phyloP scores from a whole-genome alignment of 208 protist genomes.

The Leishmania lainsoni region DNA sequence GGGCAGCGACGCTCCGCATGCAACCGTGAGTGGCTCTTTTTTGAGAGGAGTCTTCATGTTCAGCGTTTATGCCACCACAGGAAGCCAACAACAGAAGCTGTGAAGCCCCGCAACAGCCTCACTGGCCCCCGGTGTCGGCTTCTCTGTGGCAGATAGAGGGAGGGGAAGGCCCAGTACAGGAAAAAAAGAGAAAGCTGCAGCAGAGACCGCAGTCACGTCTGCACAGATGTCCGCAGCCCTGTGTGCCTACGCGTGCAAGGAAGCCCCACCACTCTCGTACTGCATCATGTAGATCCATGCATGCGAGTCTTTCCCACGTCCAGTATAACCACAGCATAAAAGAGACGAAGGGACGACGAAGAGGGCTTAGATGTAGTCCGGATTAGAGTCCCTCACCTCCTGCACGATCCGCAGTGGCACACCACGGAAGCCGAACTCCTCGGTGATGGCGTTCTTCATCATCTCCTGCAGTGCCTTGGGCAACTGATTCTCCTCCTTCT shows the following conservation, averaged over 20 bases:
- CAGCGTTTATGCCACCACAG: background rate
- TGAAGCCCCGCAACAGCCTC: background rate
- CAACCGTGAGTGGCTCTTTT: background rate
- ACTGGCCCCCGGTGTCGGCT: background rate
- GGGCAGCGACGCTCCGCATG: background rate
- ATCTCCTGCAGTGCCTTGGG: slow-evolving; percentile 85
- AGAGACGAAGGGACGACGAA: too few species aligned
- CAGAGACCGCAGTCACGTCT: background rate
- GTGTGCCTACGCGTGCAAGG: background rate
- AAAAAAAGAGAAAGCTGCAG: background rate
- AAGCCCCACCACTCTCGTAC: background rate
- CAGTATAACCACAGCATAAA: background rate
- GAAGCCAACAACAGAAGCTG: slow-evolving; percentile 15
- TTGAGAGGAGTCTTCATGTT: background rate
- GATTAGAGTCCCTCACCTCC: slow-evolving; percentile 88
- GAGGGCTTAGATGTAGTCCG: slow-evolving; percentile 82
- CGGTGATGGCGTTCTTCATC: slow-evolving; percentile 91
- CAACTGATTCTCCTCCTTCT: slow-evolving; percentile 80
- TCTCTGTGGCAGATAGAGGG: background rate
- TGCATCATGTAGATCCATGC: background rate
- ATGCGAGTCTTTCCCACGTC: background rate
- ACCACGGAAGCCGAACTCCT: slow-evolving; percentile 91
- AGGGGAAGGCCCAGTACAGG: background rate
- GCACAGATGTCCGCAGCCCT: background rate
- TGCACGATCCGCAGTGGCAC: slow-evolving; percentile 90